Evolutionary conservation across 1,284 basidiomycete genomes (phyloP), one percentile per base, ranked within the genome.

Genomic region (Naganishia sp.): DNA sequence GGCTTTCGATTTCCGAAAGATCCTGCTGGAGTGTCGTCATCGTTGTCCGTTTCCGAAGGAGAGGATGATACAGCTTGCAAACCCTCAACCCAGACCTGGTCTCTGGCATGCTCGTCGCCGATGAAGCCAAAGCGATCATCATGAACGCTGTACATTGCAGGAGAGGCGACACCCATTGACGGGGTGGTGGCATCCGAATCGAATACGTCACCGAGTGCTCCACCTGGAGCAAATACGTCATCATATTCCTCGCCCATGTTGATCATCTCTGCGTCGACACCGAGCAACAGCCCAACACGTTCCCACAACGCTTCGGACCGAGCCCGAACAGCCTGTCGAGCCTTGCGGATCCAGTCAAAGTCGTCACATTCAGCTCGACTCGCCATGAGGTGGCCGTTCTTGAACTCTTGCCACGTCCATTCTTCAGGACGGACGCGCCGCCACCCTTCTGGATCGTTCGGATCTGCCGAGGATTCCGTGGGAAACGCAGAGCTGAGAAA

Each of bases 331-430:
- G 77, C 74, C 23, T 73, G 69, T 33, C 79, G 76, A 3, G 75
- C 74, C 9, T 70, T 70, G 55, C 72, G 71, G 11, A 78, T 72
- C 77, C 77, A 80, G 23, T 70, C 70, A 64, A 77, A 78, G 63
- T 80, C 79, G 2, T 75, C 72, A 56, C 73, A 74, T 55, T 77
- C 75, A 21, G 50, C 42, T 15, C 79, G 69, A 48, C 69, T 55
- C 6, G 75, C 64, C 13, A 74, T 75, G 42, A 80, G 72, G 64
- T 78, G 79, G 5, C 59, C 59, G 0, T 65, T 49, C 11, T 73
- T 61, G 54, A 80, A 74, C 65, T 80, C 79, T 16, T 75, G 70
- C 74, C 76, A 80, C 46, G 72, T 73, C 78, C 77, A 80, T 42
- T 72, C 52, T 18, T 71, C 70, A 6, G 78, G 77, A 15, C 68